Evolutionary conservation across 805 yeast species (phyloP), one percentile per base, ranked within the genome.

Genomic region (Saccharomyces paradoxus): DNA sequence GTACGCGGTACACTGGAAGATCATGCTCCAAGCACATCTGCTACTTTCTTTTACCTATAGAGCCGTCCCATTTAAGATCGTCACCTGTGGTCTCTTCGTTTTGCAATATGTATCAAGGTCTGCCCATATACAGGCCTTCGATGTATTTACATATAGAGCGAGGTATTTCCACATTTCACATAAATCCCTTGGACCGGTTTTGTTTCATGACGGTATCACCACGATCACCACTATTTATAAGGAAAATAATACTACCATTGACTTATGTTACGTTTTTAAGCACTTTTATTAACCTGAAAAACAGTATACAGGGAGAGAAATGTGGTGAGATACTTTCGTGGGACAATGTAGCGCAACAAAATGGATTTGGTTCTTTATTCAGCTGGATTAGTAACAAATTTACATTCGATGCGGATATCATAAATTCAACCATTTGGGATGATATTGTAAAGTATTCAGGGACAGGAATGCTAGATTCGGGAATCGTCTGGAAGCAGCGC

Each of bases 191-290:
- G 46, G 67, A 68, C 55, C 58, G 57, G 37, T 56, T 63, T 27
- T 66, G 70, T 53, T 63, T 88, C 69, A 87, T 92, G 57, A 88
- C 88, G 37, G 83, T 75, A 56, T 87, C 78, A 70, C 90, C 97
- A 62, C 87, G 96, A 1, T 94, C 89, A 1, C 96, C 97, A 58
- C 87, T 84, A 8, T 87, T 88, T 54, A 90, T 87, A 56, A 96
- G 80, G 74, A 92, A 90, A 50, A 54, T 65, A 7, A 55, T 58
- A 37, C 27, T 67, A 14, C 62, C 68, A 7, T 51, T 52, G 52
- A 51, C 55, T 1, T 67, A 56, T 49, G 57, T 61, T 22, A 55
- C 57, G 14, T 67, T 61, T 53, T 57, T 63, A 26, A 49, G 54
- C 29, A 53, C 62, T 22, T 57, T 58, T 48, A 56, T 58, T 21